Base-by-base conservation (phyloP, 2,329 filamentous ascomycete genomes). In the Triangularia setosa region DNA sequence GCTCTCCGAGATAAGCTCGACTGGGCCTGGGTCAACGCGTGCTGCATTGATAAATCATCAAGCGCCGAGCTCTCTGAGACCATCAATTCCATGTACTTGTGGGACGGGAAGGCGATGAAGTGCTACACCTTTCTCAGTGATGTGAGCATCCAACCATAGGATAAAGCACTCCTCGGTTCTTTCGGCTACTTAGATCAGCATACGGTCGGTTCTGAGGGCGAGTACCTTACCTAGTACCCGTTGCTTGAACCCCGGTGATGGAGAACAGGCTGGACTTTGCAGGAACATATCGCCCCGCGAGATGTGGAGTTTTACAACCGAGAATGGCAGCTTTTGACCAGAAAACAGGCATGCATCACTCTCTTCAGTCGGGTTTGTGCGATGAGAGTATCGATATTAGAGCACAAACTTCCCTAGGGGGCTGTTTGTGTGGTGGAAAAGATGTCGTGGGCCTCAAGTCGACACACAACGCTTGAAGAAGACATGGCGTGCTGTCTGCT, bases 41-140 rank as follows among this genome's bases (percentile, higher is more conserved):
- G 64, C 30, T 66, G 64, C 56, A 66, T 66, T 35, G 61, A 66
- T 44, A 64, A 63, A 14, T 40, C 14, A 3, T 64, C 52, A 53
- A 59, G 35, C 25, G 55, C 61, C 5, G 64, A 64, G 44, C 33
- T 66, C 7, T 48, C 40, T 3, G 64, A 66, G 33, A 57, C 64
- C 23, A 62, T 66, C 61, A 66, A 61, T 3, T 58, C 55, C 4
- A 58, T 58, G 55, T 58, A 11, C 24, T 18, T 18, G 1, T 58
- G 55, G 55, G 35, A 58, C 28, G 11, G 54, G 12, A 5, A 33
- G 0, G 27, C 58, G 3, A 11, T 16, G 6, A 23, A 27, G 4
- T 66, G 64, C 28, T 66, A 66, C 16, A 55, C 48, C 3, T 60
- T 54, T 25, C 58, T 62, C 3, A 18, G 21, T 23, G 61, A 66